Conservation (phyloP, 257 asterid genomes). For the Solanum chaucha region DNA sequence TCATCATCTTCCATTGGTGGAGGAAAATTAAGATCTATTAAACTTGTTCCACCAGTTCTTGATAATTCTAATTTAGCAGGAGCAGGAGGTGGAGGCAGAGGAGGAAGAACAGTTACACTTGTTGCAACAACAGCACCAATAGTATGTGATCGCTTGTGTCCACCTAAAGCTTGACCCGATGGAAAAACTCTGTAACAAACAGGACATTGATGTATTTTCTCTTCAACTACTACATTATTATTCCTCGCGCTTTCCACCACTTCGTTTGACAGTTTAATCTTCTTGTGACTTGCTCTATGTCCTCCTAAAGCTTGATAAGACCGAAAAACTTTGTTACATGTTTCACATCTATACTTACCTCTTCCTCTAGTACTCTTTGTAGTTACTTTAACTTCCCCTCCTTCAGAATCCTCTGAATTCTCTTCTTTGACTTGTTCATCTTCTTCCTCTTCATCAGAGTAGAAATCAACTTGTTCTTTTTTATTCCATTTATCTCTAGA, state of each 20-base stretch:
- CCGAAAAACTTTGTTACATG: constrained; percentile 50
- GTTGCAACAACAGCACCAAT: constrained; percentile 14
- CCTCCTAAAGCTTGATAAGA: constrained; percentile 96
- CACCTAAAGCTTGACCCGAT: constrained; percentile 93
- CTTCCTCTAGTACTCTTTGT: constrained; percentile 13
- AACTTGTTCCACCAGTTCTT: constrained; percentile 15
- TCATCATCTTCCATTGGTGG: constrained; percentile 59
- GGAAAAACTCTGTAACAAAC: constrained; percentile 61
- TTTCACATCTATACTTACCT: constrained; percentile 69
- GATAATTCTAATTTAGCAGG: constrained; percentile 8
- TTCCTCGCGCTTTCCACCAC: background rate
- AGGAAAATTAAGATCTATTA: constrained; percentile 83
- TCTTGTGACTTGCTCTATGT: constrained; percentile 89
- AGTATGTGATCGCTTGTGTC: constrained; percentile 81
- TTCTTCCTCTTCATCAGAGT: background rate
- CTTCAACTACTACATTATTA: constrained; percentile 8
- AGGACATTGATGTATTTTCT: constrained; percentile 66
- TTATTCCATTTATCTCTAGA: constrained; percentile 59
- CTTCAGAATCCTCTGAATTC: background rate
- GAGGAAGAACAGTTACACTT: background rate
- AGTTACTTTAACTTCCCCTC: constrained; percentile 2
- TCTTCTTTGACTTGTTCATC: background rate
- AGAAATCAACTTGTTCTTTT: background rate
- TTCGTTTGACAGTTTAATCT: constrained; percentile 3
- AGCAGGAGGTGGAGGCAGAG: background rate